Evolutionary conservation across 2,329 filamentous ascomycete genomes (phyloP), one percentile per base, ranked within the genome.

Genomic region (Didymosphaeria variabile): DNA sequence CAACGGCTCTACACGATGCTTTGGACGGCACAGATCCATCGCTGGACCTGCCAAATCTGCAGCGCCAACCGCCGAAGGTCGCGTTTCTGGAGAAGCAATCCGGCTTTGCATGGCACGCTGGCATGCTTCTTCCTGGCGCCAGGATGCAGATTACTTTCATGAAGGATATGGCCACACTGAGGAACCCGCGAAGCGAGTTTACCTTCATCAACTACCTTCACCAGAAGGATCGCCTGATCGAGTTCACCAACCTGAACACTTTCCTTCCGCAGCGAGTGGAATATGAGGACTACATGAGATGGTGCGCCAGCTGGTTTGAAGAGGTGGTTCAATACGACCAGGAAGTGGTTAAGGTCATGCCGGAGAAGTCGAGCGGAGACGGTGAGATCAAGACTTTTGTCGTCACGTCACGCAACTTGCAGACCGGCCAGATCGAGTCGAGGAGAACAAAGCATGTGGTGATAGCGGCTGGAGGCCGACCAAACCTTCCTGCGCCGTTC

Each of bases 111-210:
- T 98, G 94, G 94, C 94, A 98, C 79, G 89, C 93, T 0, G 94
- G 94, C 61, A 98, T 98, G 94, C 88, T 97, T 61, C 86, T 98
- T 3, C 92, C 93, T 0, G 94, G 93, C 5, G 92, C 94, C 55
- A 93, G 91, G 81, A 98, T 98, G 94, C 94, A 98, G 77, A 98
- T 98, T 70, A 96, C 92, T 10, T 98, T 97, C 82, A 86, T 98
- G 81, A 98, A 98, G 82, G 94, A 98, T 76, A 87, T 98, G 78
- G 94, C 94, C 3, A 95, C 92, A 3, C 84, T 97, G 68, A 87
- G 94, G 60, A 90, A 98, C 76, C 94, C 94, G 8, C 88, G 91
- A 65, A 97, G 92, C 67, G 87, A 93, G 72, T 98, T 98, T 79
- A 98, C 94, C 15, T 98, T 97, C 80, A 83, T 97, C 74, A 97